A percentile compares a stretch with the other conserved stretches of the same genome.
These are phyloP conservation scores for Termitomyces sp. DNA, from an alignment of 768 basidiomycete species.

Conservation along the genomic window DNA sequence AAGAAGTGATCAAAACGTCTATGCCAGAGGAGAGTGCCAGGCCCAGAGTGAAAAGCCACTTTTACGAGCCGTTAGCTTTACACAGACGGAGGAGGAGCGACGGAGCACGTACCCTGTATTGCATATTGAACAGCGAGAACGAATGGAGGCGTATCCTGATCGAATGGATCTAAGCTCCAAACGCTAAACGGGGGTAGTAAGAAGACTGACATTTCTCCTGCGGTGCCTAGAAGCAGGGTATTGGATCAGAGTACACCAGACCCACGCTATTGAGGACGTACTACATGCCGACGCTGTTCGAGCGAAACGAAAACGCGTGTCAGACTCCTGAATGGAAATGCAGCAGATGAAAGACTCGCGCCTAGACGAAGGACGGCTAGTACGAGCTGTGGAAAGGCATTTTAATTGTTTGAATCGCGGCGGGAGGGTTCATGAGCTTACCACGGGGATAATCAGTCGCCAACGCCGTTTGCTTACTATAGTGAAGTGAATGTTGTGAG, in stretches of 20 bases:
- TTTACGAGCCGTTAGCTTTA: neutral
- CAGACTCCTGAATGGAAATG: no score
- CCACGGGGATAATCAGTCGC: slow-evolving; percentile 17
- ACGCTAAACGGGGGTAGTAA: neutral
- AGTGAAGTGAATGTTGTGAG: neutral
- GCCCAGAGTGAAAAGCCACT: slow-evolving; percentile 42
- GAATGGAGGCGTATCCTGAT: slow-evolving; percentile 16
- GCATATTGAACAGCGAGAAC: slow-evolving; percentile 13
- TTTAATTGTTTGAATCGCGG: neutral
- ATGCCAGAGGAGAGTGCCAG: slow-evolving; percentile 34
- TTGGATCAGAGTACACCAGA: neutral
- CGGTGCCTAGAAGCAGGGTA: slow-evolving; percentile 13
- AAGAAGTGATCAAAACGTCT: slow-evolving; percentile 31
- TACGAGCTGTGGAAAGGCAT: slow-evolving; percentile 6
- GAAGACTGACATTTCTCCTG: slow-evolving; percentile 18
- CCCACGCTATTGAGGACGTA: slow-evolving; percentile 1
- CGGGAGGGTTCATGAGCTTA: neutral
- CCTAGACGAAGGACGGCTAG: slow-evolving; percentile 18
- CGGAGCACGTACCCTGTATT: slow-evolving; percentile 7
- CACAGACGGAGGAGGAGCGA: neutral
- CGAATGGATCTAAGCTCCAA: neutral
- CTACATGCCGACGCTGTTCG: slow-evolving; percentile 14
- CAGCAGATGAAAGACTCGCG: neutral
- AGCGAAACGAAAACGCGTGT: neutral
- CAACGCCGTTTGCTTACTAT: slow-evolving; percentile 19